A percentile compares a stretch with the other conserved stretches of the same genome.
These are phyloP conservation scores for Leptodermis oblonga DNA, from an alignment of 257 asterid species.

Conservation along the genomic window DNA sequence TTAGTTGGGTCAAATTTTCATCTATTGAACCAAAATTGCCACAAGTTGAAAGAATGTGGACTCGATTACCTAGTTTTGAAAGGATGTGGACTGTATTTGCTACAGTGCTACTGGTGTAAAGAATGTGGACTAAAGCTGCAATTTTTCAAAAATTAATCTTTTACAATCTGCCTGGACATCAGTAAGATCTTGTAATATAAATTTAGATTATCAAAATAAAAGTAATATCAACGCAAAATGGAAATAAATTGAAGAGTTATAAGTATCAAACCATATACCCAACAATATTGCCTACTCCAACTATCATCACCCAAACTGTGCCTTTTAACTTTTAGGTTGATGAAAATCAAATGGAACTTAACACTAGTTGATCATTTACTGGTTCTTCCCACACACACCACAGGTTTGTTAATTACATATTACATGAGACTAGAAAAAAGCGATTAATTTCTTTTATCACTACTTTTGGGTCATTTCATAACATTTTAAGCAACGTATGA, in stretches of 20 bases:
- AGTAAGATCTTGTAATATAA: too few relatives aligned
- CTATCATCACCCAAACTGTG: neutral
- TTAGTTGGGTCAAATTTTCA: too few relatives aligned
- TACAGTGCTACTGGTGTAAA: too few relatives aligned
- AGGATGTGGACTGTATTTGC: too few relatives aligned
- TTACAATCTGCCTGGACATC: neutral
- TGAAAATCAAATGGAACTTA: neutral
- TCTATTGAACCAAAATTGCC: neutral
- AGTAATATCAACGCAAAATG: neutral
- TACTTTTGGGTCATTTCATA: too few relatives aligned
- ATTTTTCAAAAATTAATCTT: neutral
- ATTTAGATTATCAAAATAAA: too few relatives aligned
- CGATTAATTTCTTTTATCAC: too few relatives aligned
- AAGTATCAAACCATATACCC: neutral
- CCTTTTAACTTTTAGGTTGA: neutral
- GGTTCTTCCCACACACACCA: neutral
- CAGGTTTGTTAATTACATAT: too few relatives aligned
- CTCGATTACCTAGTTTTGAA: too few relatives aligned
- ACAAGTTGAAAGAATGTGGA: too few relatives aligned
- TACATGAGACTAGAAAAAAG: too few relatives aligned
- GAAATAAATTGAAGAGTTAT: neutral
- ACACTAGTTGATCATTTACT: neutral
- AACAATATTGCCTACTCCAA: neutral
- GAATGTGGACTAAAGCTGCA: too few relatives aligned
- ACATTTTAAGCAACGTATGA: neutral